Percentiles rank a stretch among this genome's conserved stretches.
Conservation (phyloP, 2,329 filamentous ascomycete genomes). For the Fusarium drepaniforme region DNA sequence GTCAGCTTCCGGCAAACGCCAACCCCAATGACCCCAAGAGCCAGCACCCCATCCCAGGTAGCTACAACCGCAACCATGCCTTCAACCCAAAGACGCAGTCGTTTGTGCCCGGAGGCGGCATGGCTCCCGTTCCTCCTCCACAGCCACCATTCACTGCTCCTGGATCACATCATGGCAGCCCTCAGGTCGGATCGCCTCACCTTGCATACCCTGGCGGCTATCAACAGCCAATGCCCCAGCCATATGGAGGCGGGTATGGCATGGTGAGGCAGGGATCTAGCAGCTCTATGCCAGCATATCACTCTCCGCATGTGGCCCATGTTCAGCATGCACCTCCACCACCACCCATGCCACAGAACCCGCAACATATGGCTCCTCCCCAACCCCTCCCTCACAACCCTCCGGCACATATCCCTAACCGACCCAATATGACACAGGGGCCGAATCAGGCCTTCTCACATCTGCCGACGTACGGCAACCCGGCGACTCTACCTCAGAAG, state of each 20-base stretch:
- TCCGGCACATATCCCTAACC: conserved; percentile 58
- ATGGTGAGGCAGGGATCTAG: conserved; percentile 70
- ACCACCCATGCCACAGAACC: conserved; percentile 52
- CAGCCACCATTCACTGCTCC: conserved; percentile 62
- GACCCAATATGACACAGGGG: conserved; percentile 58
- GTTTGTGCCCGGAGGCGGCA: conserved; percentile 77
- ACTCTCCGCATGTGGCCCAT: conserved; percentile 52
- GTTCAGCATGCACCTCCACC: conserved; percentile 58
- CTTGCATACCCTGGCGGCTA: conserved; percentile 62
- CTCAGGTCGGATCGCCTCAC: conserved; percentile 65
- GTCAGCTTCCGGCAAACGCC: conserved; percentile 78
- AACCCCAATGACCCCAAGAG: conserved; percentile 79
- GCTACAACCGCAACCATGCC: conserved; percentile 80
- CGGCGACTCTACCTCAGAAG: conserved; percentile 70
- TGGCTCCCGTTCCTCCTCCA: conserved; percentile 61
- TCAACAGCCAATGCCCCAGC: conserved; percentile 59
- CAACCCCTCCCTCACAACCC: conserved; percentile 59
- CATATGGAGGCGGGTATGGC: conserved; percentile 62
- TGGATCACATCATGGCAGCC: conserved; percentile 64
- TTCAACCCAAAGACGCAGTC: conserved; percentile 97
- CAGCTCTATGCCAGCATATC: conserved; percentile 65
- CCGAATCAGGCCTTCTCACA: conserved; percentile 63
- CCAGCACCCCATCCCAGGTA: conserved; percentile 87
- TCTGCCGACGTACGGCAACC: conserved; percentile 69
- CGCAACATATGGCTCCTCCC: conserved; percentile 52